Base-by-base conservation (phyloP, 2,329 filamentous ascomycete genomes). In the Diaporthe batatas region DNA sequence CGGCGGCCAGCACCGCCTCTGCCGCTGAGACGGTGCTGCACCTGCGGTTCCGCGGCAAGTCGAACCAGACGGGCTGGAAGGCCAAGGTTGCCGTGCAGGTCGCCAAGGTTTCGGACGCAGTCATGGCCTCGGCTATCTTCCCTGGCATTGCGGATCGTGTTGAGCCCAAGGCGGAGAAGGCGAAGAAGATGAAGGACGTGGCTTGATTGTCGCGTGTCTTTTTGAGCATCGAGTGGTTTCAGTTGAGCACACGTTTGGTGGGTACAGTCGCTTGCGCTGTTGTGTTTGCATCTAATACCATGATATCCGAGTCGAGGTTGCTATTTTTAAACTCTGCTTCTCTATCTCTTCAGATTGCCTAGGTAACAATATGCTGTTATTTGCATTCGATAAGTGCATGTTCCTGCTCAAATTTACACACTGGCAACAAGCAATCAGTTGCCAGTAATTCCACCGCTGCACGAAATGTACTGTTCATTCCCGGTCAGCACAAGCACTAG, bases 391-490 rank as follows among this genome's bases (percentile, higher is more conserved):
- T 8, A n/a, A 23, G 11, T 42, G 12, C 14, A 6, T 6, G 14
- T 42, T 42, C 6, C 34, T 42, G 14, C 16, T 18, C 6, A 14
- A 42, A 6, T 42, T 6, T 42, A 42, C 14, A 42, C 39, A 14
- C 39, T 16, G 39, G 39, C 18, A 18, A 16, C 14, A 42, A 3
- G 8, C 1, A 16, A 23, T 36, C n/a, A 76, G 16, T 68, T 62
- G 25, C 76, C 78, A 58, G 77, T 81, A 29, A 82, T 77, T 6
- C 81, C 83, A 25, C 81, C 83, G 59, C 79, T 84, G 49, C 81
- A 82, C 1, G 79, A 80, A 72, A 85, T 82, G 42, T 77, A 80
- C 78, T 85, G 6, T 53, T 21, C 12, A 6, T 8, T 18, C 23
- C 1, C 4, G 7, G n/a, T 67, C 11, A 67, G 32, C 21, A 21